These are phyloP conservation scores for Cordyceps pruinosa DNA, from an alignment of 2,329 filamentous ascomycete species.

Conservation along the genomic window DNA sequence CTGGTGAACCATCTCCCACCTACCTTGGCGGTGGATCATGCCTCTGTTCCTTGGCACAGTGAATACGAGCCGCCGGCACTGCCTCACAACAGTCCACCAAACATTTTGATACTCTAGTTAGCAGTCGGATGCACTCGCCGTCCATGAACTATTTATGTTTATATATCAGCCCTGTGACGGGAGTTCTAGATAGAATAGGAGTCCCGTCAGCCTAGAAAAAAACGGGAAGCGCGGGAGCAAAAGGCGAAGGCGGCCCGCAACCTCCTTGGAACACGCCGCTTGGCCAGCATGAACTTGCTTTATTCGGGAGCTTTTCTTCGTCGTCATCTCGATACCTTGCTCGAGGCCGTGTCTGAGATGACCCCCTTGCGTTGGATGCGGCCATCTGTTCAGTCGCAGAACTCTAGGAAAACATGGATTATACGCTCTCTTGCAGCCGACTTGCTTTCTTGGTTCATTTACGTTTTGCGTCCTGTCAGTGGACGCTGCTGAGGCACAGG, in stretches of 20 bases:
- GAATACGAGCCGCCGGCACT: neutral
- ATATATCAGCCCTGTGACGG: neutral
- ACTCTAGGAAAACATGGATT: too few species aligned
- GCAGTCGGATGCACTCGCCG: too few species aligned
- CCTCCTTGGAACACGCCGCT: neutral
- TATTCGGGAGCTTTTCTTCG: neutral
- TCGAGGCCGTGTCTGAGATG: neutral
- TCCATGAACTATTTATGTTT: neutral
- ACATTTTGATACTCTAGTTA: neutral
- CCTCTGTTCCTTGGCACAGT: constrained; percentile 3
- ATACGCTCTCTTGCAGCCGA: too few species aligned
- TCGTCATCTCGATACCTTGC: neutral
- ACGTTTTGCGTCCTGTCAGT: too few species aligned
- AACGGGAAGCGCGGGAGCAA: too few species aligned
- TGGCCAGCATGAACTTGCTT: neutral
- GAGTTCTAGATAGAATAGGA: too few species aligned
- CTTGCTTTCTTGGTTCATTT: too few species aligned
- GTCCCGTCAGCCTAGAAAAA: neutral
- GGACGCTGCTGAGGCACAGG: too few species aligned
- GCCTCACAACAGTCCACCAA: neutral
- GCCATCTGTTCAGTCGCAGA: too few species aligned
- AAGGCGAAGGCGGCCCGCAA: too few species aligned
- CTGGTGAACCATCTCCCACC: too few species aligned
- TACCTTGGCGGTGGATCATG: neutral
- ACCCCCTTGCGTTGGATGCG: too few species aligned